A percentile compares a stretch with the other conserved stretches of the same genome.
phyloP scores from a whole-genome alignment of 805 yeast genomes.

The Metschnikowia lachancei region DNA sequence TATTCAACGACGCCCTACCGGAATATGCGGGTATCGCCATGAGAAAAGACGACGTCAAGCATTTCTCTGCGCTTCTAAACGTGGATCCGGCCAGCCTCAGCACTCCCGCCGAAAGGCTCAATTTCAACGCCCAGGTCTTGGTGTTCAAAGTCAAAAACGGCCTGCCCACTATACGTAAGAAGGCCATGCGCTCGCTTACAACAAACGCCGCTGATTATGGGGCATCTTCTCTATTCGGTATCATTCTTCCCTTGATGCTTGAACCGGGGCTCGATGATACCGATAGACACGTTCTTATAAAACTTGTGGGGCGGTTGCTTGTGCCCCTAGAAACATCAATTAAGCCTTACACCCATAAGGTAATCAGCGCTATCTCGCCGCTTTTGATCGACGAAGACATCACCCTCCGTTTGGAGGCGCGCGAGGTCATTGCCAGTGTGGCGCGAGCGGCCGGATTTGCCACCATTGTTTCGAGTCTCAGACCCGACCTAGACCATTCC shows the following conservation, averaged over 20 bases:
- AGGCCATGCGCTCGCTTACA: slow-evolving; percentile 62
- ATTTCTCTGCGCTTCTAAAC: slow-evolving; percentile 57
- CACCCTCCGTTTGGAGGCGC: slow-evolving; percentile 71
- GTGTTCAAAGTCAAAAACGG: slow-evolving; percentile 79
- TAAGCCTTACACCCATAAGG: slow-evolving; percentile 70
- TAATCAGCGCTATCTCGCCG: slow-evolving; percentile 74
- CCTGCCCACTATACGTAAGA: slow-evolving; percentile 61
- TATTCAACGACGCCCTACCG: slow-evolving; percentile 19
- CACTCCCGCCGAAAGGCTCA: slow-evolving; percentile 48
- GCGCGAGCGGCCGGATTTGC: slow-evolving; percentile 82
- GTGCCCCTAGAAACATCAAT: slow-evolving; percentile 62
- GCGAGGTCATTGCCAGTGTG: slow-evolving; percentile 71
- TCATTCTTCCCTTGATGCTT: slow-evolving; percentile 70
- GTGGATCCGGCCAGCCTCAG: slow-evolving; percentile 21
- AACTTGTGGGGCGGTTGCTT: slow-evolving; percentile 67
- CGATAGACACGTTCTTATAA: slow-evolving; percentile 79
- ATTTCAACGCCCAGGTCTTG: slow-evolving; percentile 58
- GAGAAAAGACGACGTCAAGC: slow-evolving; percentile 66
- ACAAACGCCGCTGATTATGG: slow-evolving; percentile 67
- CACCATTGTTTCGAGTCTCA: slow-evolving; percentile 69
- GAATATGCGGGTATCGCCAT: slow-evolving; percentile 18
- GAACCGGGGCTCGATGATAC: slow-evolving; percentile 73
- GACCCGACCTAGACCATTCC: slow-evolving; percentile 78
- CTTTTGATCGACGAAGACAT: slow-evolving; percentile 75
- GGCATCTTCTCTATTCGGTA: slow-evolving; percentile 63